Conservation (phyloP, 2,329 filamentous ascomycete species). For the Didymella lethalis region DNA sequence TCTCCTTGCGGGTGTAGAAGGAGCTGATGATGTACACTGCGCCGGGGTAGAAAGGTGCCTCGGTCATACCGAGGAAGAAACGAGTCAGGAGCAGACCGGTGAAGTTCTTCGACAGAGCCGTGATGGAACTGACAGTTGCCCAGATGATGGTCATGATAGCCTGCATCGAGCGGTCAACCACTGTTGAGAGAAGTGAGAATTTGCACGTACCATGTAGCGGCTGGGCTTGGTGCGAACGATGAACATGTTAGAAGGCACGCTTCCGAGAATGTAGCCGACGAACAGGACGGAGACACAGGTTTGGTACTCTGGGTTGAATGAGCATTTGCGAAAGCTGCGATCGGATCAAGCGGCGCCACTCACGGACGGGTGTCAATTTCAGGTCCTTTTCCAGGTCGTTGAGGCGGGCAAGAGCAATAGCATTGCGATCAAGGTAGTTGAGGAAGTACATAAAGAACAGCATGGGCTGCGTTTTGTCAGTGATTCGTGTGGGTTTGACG, state of each 20-base stretch:
- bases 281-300: not conserved
- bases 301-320: not conserved
- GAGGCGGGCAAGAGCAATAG: not conserved
- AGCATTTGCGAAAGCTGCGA: too few species aligned
- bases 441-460: not conserved
- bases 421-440: not conserved
- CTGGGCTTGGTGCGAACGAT: not conserved
- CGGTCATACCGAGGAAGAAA: not conserved
- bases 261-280: not conserved
- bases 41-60: not conserved
- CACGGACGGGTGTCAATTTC: not conserved
- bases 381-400: not conserved
- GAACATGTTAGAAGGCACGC: not conserved
- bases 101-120: not conserved
- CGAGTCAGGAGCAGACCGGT: not conserved
- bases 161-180: not conserved
- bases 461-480: not conserved
- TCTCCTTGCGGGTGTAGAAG: not conserved
- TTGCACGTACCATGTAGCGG: not conserved
- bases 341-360: not conserved
- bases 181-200: not conserved
- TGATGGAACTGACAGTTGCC: not conserved
- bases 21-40: not conserved
- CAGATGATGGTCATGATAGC: not conserved
- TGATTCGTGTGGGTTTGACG: not conserved